phyloP scores from a whole-genome alignment of 2,329 filamentous ascomycete genomes.

The Beauveria caledonica region DNA sequence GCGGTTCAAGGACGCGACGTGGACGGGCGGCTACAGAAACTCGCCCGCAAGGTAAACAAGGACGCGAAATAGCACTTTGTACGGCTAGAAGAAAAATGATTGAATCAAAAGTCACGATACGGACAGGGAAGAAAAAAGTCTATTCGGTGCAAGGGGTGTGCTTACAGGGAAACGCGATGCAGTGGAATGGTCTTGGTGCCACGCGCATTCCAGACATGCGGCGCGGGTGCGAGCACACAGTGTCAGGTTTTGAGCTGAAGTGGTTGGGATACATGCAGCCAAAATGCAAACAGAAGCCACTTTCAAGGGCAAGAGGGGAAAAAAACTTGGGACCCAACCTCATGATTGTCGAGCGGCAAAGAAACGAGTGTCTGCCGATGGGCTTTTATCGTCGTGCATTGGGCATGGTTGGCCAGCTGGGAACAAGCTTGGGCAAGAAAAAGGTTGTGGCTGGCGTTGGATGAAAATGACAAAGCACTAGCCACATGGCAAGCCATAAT shows the following conservation, averaged over 20 bases:
- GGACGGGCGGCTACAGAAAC: not conserved
- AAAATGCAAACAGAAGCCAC: not conserved
- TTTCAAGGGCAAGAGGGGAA: not conserved
- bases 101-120: not conserved
- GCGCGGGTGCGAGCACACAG: not conserved
- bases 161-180: not conserved
- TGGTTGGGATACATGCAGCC: not conserved
- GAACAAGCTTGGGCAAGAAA: not conserved
- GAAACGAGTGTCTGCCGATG: not conserved
- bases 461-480: not conserved
- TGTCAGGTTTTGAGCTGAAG: not conserved
- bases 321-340: not conserved
- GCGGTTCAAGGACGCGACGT: constrained; percentile 2
- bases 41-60: not conserved
- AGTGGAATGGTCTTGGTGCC: constrained; percentile 2
- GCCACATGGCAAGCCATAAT: not conserved
- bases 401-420: not conserved
- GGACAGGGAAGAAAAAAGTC: not conserved
- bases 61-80: not conserved
- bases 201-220: not conserved
- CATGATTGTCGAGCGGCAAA: not conserved
- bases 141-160: not conserved
- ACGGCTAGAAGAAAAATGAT: not conserved
- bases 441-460: not conserved
- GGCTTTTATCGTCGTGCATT: not conserved